Percentiles rank a stretch among this genome's conserved stretches.
Evolutionary conservation across 352 stramenopile genomes (phyloP).

Genomic region (Phytophthora pluvialis): DNA sequence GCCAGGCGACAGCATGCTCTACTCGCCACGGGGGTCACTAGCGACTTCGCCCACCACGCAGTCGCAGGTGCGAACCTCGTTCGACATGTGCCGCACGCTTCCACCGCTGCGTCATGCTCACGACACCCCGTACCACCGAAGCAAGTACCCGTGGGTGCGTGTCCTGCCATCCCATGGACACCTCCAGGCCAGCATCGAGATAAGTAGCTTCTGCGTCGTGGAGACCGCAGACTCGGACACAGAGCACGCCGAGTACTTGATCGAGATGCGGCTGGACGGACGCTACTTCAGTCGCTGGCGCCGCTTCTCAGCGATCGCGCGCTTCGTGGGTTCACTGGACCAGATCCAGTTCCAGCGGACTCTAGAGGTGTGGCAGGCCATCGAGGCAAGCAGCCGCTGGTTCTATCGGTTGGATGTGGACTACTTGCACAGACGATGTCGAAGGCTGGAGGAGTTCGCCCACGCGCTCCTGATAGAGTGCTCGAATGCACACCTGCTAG

Average conservation of each 20-base stretch:
- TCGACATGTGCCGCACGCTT: conserved; percentile 81
- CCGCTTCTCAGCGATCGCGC: conserved; percentile 75
- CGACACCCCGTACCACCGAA: conserved; percentile 69
- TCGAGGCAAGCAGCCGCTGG: conserved; percentile 72
- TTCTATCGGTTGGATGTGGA: conserved; percentile 85
- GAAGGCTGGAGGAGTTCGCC: conserved; percentile 77
- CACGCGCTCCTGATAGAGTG: conserved; percentile 79
- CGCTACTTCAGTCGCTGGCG: conserved; percentile 78
- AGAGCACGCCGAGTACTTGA: conserved; percentile 82
- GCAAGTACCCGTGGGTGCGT: conserved; percentile 69
- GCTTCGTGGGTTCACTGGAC: conserved; percentile 65
- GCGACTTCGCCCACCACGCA: conserved; percentile 29
- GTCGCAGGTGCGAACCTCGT: conserved; percentile 57
- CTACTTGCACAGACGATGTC: conserved; percentile 85
- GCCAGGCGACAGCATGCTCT: conserved; percentile 31
- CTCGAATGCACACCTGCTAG: conserved; percentile 72
- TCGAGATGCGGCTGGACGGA: conserved; percentile 80
- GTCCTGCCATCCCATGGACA: conserved; percentile 72
- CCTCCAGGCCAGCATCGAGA: conserved; percentile 80
- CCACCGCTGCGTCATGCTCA: conserved; percentile 56
- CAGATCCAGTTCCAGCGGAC: conserved; percentile 62
- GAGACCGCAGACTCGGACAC: conserved; percentile 49
- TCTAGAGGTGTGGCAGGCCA: conserved; percentile 58
- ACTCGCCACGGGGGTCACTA: conserved; percentile 43
- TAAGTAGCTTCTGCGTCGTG: conserved; percentile 86